Conservation (phyloP, 139 green algal genomes). For the Desmodesmus armatus region DNA sequence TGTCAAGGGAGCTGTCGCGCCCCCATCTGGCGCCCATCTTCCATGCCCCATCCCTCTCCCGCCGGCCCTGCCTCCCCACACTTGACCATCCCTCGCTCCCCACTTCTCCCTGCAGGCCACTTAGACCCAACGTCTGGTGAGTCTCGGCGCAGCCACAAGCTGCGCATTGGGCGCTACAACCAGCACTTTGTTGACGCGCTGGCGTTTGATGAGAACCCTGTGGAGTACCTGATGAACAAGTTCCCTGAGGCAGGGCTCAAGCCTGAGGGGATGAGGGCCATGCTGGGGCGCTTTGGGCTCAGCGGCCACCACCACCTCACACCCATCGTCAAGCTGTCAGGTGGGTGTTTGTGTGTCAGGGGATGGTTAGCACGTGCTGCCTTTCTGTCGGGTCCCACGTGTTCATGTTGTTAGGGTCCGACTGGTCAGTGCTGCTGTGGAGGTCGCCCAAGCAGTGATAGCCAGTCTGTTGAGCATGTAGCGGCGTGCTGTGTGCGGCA, state of each 20-base stretch:
- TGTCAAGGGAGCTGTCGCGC: too few species aligned
- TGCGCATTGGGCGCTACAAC: slow-evolving; percentile 95
- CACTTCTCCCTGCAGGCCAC: slow-evolving; percentile 80
- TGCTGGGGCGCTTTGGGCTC: slow-evolving; percentile 96
- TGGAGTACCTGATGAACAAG: slow-evolving; percentile 92
- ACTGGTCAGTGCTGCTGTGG: background rate
- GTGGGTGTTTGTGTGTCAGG: slow-evolving; percentile 6
- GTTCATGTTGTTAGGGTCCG: background rate
- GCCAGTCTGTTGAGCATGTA: background rate
- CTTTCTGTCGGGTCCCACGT: background rate
- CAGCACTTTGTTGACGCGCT: slow-evolving; percentile 99
- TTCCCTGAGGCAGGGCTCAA: slow-evolving; percentile 75
- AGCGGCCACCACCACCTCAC: slow-evolving; percentile 94
- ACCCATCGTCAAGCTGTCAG: slow-evolving; percentile 97
- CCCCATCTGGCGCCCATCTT: too few species aligned
- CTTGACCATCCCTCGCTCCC: too few species aligned
- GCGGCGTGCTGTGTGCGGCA: too few species aligned
- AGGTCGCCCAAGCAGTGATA: background rate
- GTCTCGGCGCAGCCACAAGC: slow-evolving; percentile 88
- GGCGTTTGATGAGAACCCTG: slow-evolving; percentile 93
- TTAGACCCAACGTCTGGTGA: slow-evolving; percentile 90
- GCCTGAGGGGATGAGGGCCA: slow-evolving; percentile 92
- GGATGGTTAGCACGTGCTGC: background rate
- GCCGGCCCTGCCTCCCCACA: too few species aligned
- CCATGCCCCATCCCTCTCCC: too few species aligned